Evolutionary conservation across 225 moss, liverwort and hornwort species (phyloP), one percentile per base, ranked within the genome.

Genomic region (Antitrichia curtipendula): DNA sequence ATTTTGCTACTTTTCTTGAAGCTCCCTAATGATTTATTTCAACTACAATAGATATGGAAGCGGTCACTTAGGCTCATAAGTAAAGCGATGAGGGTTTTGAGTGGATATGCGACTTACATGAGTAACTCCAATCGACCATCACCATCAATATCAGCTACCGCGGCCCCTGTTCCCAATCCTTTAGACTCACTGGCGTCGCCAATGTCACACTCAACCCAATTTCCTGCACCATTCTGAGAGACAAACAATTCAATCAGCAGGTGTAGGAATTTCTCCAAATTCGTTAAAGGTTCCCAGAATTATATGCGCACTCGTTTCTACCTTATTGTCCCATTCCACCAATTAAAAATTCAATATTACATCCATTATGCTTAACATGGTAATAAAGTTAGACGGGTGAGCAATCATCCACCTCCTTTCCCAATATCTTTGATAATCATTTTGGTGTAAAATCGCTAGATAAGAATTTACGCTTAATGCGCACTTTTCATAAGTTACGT

Each of bases 91-190:
- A 78, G 29, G 31, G 64, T 34, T 49, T 73, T 59, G 47, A 40
- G 65, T 84, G 81, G 56, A 77, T 52, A 78, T 24, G 62, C 64
- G 41, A 89, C 94, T 76, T 91, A 97, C 96, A 97, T 94, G 41
- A 97, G 93, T 54, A 97, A 92, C 88, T 97, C 97, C 90, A 97
- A 90, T 21, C 93, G 93, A 87, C 97, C 97, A 90, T 97, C 97
- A 84, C 95, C 96, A 89, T 97, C 93, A 72, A 97, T 89, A 81
- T 97, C 96, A 84, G 95, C 95, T 79, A 97, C 95, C 62, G 96
- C 95, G 75, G 97, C 96, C 53, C 96, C 96, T 61, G 97, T 97
- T 80, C 97, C 97, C 69, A 97, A 90, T 59, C 96, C 97, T 78
- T 92, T 90, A 36, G 95, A 86, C 85, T 97, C 97, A 89, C 91